A percentile compares a stretch with the other conserved stretches of the same genome.
These are phyloP conservation scores for Microdochium paspali DNA, from an alignment of 2,329 filamentous ascomycete species.

Conservation along the genomic window DNA sequence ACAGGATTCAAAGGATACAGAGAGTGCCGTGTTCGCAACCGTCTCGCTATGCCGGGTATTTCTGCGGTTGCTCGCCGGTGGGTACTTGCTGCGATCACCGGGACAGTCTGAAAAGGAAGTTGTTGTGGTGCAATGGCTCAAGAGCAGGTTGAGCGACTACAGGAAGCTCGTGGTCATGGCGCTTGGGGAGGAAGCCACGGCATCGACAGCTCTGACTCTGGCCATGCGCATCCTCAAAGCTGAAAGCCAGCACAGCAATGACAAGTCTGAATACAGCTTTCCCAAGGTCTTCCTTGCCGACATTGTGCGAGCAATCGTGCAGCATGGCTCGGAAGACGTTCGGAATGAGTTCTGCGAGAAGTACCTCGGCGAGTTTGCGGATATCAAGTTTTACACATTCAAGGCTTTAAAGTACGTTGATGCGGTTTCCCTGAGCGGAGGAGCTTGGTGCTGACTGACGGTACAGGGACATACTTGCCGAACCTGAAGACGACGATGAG, in stretches of 20 bases:
- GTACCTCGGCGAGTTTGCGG: constrained; percentile 71
- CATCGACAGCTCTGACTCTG: constrained; percentile 64
- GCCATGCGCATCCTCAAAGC: constrained; percentile 79
- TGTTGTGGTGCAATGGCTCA: constrained; percentile 71
- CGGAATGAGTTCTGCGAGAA: constrained; percentile 67
- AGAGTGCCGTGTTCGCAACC: constrained; percentile 56
- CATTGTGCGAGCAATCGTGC: constrained; percentile 54
- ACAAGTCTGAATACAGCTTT: constrained; percentile 58
- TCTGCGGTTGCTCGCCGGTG: constrained; percentile 66
- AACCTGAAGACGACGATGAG: constrained; percentile 9
- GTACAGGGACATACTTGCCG: constrained; percentile 19
- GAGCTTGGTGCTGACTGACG: constrained; percentile 4
- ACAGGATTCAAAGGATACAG: constrained; percentile 36
- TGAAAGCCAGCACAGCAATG: constrained; percentile 55
- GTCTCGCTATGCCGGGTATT: constrained; percentile 84
- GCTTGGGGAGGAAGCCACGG: constrained; percentile 53
- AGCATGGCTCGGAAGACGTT: constrained; percentile 46
- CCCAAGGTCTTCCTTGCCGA: constrained; percentile 56
- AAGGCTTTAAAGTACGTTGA: constrained; percentile 57
- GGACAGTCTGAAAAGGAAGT: constrained; percentile 62
- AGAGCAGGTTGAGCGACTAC: constrained; percentile 64
- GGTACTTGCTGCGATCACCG: constrained; percentile 57
- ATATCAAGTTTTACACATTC: constrained; percentile 78
- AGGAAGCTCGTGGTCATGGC: constrained; percentile 51
- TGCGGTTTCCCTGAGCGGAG: too few relatives aligned